Conservation (phyloP, 139 green algal species). For the Spirogloea muscicola region DNA sequence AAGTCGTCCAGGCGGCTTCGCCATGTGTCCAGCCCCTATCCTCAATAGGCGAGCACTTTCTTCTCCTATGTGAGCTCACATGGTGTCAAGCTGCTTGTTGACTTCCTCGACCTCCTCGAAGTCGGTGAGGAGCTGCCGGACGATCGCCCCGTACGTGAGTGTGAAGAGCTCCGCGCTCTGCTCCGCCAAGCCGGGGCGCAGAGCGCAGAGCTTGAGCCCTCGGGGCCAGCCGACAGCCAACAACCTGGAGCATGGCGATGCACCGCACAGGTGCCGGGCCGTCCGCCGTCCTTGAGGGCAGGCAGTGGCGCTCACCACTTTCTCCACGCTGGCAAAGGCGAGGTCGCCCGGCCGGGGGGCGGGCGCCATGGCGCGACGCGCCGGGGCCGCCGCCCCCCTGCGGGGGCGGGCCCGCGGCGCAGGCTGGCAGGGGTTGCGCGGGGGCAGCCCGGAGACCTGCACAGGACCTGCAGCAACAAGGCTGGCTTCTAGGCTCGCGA, state of each 20-base stretch:
- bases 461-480: no score
- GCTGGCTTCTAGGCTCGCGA: no score
- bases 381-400: no score
- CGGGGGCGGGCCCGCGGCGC: no score
- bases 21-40: no score
- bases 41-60: no score
- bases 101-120: constrained; percentile 84
- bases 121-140: constrained; percentile 90
- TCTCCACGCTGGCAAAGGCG: constrained; percentile 22
- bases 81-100: constrained; percentile 93
- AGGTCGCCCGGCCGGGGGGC: constrained; percentile 21
- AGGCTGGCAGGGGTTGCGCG: no score
- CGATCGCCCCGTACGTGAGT: constrained; percentile 94
- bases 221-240: not conserved
- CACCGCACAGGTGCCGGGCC: not conserved
- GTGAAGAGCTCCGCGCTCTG: constrained; percentile 92
- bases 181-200: not conserved
- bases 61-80: no score
- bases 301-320: constrained; percentile 19
- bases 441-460: no score
- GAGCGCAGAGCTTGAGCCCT: not conserved
- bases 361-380: constrained; percentile 3
- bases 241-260: not conserved
- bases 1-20: no score
- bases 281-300: not conserved